Conservation (phyloP, 768 basidiomycete genomes). For the Rhodotorula babjevae region DNA sequence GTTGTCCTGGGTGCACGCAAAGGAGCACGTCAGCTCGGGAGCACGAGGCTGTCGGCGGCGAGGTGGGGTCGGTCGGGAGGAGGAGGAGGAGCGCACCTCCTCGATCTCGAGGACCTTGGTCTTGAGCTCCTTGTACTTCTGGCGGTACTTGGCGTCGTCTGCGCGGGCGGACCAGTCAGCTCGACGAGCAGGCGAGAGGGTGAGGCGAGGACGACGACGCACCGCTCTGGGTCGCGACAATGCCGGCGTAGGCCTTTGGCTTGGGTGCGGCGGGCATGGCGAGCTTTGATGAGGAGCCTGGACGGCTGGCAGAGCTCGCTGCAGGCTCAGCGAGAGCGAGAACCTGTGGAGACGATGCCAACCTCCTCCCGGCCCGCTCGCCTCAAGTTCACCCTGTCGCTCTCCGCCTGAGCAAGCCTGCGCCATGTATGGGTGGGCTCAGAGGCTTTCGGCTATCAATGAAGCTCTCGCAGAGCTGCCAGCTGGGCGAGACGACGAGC, state of each 20-base stretch:
- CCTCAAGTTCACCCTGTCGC: no score
- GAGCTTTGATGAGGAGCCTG: neutral
- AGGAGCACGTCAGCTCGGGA: no score
- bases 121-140: constrained; percentile 37
- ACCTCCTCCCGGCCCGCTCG: no score
- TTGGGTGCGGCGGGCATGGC: constrained; percentile 11
- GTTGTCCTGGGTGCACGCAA: constrained; percentile 29
- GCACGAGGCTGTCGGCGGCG: neutral
- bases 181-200: no score
- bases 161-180: neutral
- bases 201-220: neutral
- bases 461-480: neutral
- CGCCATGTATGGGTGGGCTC: neutral
- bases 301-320: fast-evolving
- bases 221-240: constrained; percentile 30
- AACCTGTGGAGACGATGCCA: neutral
- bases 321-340: neutral
- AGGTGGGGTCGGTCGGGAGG: neutral
- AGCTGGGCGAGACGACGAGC: no score
- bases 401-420: neutral
- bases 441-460: no score
- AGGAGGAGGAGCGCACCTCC: constrained; percentile 11
- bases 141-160: constrained; percentile 39
- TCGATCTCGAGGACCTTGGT: constrained; percentile 33
- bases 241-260: constrained; percentile 14